Evolutionary conservation across 2,329 filamentous ascomycete species (phyloP).

Genomic region (Penicillium corylophilum): DNA sequence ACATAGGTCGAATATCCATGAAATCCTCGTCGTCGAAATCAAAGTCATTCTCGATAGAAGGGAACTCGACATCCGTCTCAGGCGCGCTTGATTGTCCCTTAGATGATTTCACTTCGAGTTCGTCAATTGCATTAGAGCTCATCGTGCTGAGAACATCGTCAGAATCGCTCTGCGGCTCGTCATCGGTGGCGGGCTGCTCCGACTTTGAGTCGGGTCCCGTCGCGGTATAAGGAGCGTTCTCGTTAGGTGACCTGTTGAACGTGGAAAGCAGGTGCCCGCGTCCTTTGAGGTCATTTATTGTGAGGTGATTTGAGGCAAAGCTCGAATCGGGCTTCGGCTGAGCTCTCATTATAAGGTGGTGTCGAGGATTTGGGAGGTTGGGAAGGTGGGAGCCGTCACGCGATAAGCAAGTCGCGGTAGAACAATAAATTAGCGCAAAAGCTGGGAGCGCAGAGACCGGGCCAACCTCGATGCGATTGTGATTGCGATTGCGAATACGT

Average conservation of each 20-base stretch:
- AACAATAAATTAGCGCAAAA: not conserved
- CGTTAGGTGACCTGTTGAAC: conserved; percentile 19
- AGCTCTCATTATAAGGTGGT: conserved; percentile 17
- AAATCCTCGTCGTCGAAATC: not conserved
- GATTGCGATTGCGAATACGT: not conserved
- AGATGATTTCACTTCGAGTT: not conserved
- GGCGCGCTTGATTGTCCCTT: not conserved
- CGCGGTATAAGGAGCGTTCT: not conserved
- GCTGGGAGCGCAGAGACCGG: not conserved
- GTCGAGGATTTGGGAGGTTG: not conserved
- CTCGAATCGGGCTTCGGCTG: conserved; percentile 28
- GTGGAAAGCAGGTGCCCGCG: conserved; percentile 24
- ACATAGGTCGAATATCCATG: not conserved
- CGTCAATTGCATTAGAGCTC: not conserved
- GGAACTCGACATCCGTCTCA: not conserved
- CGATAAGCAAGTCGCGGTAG: not conserved
- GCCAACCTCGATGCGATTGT: not conserved
- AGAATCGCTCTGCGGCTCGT: conserved; percentile 1
- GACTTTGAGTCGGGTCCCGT: not conserved
- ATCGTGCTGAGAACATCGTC: not conserved
- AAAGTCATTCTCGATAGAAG: not conserved
- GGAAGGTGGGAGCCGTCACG: not conserved
- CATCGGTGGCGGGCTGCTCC: not conserved
- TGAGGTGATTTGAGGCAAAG: conserved; percentile 25
- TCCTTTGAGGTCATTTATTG: conserved; percentile 13